A percentile compares a stretch with the other conserved stretches of the same genome.
Conservation (phyloP, 495 filamentous ascomycete species). For the Antarctomyces pellizariae region DNA sequence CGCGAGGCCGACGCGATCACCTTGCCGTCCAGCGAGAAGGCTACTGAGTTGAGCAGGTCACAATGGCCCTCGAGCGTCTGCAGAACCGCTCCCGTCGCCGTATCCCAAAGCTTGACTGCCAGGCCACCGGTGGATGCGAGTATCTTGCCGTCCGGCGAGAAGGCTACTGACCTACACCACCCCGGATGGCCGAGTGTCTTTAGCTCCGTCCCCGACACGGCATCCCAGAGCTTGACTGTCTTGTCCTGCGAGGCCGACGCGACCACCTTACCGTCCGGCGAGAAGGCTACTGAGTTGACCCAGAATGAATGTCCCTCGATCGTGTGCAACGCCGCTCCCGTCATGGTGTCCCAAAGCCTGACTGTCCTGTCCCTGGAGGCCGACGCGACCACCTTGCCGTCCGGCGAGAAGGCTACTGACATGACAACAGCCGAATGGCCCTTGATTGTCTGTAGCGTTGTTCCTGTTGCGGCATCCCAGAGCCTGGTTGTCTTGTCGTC, state of each 20-base stretch:
- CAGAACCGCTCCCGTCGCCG: conserved; percentile 6
- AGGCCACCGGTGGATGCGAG: conserved; percentile 1
- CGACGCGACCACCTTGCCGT: conserved; percentile 11
- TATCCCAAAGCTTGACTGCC: conserved; percentile 14
- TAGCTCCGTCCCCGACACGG: neutral
- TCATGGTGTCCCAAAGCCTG: conserved; percentile 9
- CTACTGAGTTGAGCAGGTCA: conserved; percentile 4
- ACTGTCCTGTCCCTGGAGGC: conserved; percentile 5
- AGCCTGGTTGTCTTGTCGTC: conserved; percentile 3
- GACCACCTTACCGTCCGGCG: conserved; percentile 1
- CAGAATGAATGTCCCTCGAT: neutral
- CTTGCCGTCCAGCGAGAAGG: conserved; percentile 17
- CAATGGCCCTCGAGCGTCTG: conserved; percentile 13
- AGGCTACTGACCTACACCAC: neutral
- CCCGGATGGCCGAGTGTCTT: conserved; percentile 1
- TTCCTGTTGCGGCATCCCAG: conserved; percentile 13
- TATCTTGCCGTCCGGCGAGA: neutral
- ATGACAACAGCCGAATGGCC: conserved; percentile 9
- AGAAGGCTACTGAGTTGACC: conserved; percentile 1
- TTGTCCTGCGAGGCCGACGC: conserved; percentile 1
- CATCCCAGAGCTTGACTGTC: conserved; percentile 2
- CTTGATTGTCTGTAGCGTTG: conserved; percentile 10
- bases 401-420: conserved; percentile 17
- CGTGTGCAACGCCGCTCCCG: conserved; percentile 32
- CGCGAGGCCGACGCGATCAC: conserved; percentile 5